Percentiles rank a stretch among this genome's conserved stretches.
These are phyloP conservation scores for Cordyceps farinosa DNA, from an alignment of 2,329 filamentous ascomycete genomes.

Conservation along the genomic window DNA sequence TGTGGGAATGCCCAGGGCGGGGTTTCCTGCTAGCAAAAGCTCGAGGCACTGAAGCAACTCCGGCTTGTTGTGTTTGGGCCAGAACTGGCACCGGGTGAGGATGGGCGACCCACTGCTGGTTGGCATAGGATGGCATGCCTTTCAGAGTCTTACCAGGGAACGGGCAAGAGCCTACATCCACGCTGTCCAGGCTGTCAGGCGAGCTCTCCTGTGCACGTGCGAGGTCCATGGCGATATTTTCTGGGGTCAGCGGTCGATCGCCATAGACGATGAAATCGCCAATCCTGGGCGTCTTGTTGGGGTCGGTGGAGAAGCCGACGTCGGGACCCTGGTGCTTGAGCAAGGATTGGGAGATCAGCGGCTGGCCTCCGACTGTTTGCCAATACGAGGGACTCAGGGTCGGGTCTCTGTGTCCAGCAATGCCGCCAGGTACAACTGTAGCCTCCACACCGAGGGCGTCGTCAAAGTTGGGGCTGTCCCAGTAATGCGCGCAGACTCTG, in stretches of 20 bases:
- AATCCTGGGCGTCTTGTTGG: conserved; percentile 44
- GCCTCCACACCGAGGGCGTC: conserved; percentile 59
- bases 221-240: conserved; percentile 29
- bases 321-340: conserved; percentile 24
- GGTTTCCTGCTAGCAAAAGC: conserved; percentile 57
- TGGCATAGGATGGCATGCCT: conserved; percentile 36
- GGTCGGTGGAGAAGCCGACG: conserved; percentile 45
- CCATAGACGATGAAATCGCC: conserved; percentile 44
- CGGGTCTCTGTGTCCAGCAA: conserved; percentile 57
- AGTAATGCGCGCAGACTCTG: conserved; percentile 82
- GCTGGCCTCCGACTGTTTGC: conserved; percentile 43
- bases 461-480: conserved; percentile 71
- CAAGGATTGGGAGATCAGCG: conserved; percentile 37
- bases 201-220: conserved; percentile 35
- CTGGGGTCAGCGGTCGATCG: conserved; percentile 47
- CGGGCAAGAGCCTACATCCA: conserved; percentile 62
- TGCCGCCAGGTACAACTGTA: conserved; percentile 73
- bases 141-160: conserved; percentile 53
- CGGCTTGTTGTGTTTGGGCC: conserved; percentile 39
- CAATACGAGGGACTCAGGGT: conserved; percentile 53
- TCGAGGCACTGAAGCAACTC: conserved; percentile 55
- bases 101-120: conserved; percentile 49
- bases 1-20: conserved; percentile 61
- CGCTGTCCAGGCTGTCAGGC: conserved; percentile 55
- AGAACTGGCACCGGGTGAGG: conserved; percentile 37